Conservation (phyloP, 169 alveolate species). For the Prorocentrum cordatum region DNA sequence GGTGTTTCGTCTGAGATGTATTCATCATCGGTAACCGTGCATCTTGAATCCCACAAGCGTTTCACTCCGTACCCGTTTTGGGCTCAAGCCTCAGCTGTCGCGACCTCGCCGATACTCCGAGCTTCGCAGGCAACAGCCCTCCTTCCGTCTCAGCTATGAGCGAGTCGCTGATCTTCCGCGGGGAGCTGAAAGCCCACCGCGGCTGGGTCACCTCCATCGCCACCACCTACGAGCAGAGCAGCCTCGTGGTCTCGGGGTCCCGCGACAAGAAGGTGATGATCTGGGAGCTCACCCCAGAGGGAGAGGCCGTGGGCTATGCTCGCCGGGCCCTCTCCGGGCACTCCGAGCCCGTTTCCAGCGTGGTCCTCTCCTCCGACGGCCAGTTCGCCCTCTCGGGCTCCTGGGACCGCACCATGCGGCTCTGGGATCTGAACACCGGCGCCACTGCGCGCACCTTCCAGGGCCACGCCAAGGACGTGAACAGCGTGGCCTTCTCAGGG, state of each 20-base stretch:
- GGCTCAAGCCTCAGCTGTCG: no score
- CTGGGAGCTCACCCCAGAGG: conserved; percentile 61
- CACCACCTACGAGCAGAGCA: conserved; percentile 84
- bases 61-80: no score
- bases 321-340: conserved; percentile 82
- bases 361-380: conserved; percentile 89
- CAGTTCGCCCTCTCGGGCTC: conserved; percentile 91
- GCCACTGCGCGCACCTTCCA: conserved; percentile 85
- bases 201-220: conserved; percentile 93
- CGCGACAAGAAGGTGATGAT: conserved; percentile 76
- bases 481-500: conserved; percentile 94
- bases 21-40: no score
- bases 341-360: conserved; percentile 88
- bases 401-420: conserved; percentile 87
- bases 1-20: no score
- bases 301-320: conserved; percentile 73
- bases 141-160: no score
- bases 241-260: conserved; percentile 87
- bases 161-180: conserved; percentile 75
- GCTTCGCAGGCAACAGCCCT: no score
- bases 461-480: conserved; percentile 90
- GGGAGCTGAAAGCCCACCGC: conserved; percentile 87
- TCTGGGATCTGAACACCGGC: conserved; percentile 89
- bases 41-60: no score
- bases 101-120: no score